Evolutionary conservation across 108 stramenopile genomes (phyloP).

Genomic region (Chaetoceros muelleri): DNA sequence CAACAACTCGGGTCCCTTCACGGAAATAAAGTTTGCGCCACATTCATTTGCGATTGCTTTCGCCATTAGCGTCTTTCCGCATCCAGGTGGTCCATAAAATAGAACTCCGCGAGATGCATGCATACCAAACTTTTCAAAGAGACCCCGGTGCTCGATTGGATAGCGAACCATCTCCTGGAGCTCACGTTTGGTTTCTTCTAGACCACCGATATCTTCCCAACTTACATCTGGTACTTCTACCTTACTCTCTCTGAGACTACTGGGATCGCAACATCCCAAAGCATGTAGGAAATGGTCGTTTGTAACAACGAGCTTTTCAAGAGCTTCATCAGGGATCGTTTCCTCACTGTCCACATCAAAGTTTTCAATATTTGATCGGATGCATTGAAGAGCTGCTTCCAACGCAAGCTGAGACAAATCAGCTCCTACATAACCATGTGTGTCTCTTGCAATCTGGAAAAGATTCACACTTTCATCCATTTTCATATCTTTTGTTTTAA

Average conservation of each 20-base stretch:
- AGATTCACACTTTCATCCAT: conserved; percentile 75
- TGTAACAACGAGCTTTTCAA: conserved; percentile 73
- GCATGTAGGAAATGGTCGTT: conserved; percentile 91
- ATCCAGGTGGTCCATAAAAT: conserved; percentile 98
- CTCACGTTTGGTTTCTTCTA: conserved; percentile 97
- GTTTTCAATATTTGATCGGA: conserved; percentile 77
- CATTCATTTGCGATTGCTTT: conserved; percentile 99
- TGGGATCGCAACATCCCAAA: conserved; percentile 79
- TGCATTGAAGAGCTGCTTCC: conserved; percentile 93
- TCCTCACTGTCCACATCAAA: conserved; percentile 83
- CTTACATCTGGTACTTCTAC: conserved; percentile 90
- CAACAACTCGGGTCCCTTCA: conserved; percentile 99
- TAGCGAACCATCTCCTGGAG: conserved; percentile 98
- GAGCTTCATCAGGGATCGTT: conserved; percentile 54
- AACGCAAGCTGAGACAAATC: conserved; percentile 94
- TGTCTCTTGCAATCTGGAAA: conserved; percentile 85
- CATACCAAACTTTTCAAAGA: conserved; percentile 97
- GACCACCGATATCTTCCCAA: conserved; percentile 98
- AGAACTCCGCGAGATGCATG: conserved; percentile 93
- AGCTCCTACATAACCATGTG: conserved; percentile 97
- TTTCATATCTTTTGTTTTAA: conserved; percentile 94
- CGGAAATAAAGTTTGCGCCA: conserved; percentile 98
- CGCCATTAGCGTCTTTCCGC: conserved; percentile 98
- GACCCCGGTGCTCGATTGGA: conserved; percentile 94
- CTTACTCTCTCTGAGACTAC: conserved; percentile 86